A percentile compares a stretch with the other conserved stretches of the same genome.
Conservation (phyloP, 192 early-diverging fungal genomes). For the Umbelopsis isabellina region DNA sequence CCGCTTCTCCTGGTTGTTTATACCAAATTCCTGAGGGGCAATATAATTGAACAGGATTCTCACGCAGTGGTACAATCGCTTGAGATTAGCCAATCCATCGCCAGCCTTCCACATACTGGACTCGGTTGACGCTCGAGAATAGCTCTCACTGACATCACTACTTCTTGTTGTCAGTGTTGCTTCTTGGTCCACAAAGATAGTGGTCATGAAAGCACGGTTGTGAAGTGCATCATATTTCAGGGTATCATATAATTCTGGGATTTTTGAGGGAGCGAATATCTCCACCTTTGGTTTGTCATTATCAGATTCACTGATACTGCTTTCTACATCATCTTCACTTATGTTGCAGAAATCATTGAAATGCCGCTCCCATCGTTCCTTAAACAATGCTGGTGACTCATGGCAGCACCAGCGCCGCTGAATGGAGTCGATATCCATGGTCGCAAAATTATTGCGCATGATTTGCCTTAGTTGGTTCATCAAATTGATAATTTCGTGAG, state of each 20-base stretch:
- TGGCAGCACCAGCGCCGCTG: conserved; percentile 90
- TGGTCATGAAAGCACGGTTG: conserved; percentile 84
- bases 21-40: conserved; percentile 91
- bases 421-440: conserved; percentile 56
- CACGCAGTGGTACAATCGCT: conserved; percentile 77
- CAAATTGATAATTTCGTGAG: conserved; percentile 70
- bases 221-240: conserved; percentile 96
- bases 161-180: not conserved
- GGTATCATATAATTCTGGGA: conserved; percentile 93
- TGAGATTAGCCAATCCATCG: conserved; percentile 29
- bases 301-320: conserved; percentile 14
- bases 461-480: conserved; percentile 68
- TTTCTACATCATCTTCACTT: conserved; percentile 25
- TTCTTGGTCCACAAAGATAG: conserved; percentile 56
- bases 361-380: conserved; percentile 96
- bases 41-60: conserved; percentile 93
- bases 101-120: not conserved
- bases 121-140: conserved; percentile 2
- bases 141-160: not conserved
- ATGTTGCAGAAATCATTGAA: conserved; percentile 80
- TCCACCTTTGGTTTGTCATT: conserved; percentile 21
- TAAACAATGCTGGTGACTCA: conserved; percentile 84
- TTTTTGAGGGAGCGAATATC: conserved; percentile 77
- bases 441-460: conserved; percentile 80
- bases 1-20: conserved; percentile 79